phyloP scores from a whole-genome alignment of 116 monocot genomes.

The Iris pallida region DNA sequence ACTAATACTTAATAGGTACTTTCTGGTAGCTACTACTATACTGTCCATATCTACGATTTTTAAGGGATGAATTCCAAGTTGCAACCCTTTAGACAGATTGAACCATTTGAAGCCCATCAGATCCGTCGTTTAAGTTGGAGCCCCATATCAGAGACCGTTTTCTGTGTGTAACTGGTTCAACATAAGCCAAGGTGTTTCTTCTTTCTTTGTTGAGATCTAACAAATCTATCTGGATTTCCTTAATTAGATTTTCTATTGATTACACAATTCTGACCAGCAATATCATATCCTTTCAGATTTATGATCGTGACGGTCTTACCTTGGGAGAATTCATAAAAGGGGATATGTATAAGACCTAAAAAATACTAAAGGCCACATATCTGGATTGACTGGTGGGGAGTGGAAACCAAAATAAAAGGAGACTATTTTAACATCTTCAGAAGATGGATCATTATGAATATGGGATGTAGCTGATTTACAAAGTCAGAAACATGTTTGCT shows the following conservation, averaged over 20 bases:
- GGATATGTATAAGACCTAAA: conserved; percentile 95
- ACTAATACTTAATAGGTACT: too few species aligned
- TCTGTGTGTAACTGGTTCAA: conserved; percentile 82
- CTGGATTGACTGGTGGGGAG: conserved; percentile 82
- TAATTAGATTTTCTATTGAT: too few species aligned
- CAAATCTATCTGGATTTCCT: too few species aligned
- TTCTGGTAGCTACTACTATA: conserved; percentile 89
- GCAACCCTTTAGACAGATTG: conserved; percentile 84
- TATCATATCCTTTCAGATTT: conserved; percentile 52
- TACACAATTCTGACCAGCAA: background rate
- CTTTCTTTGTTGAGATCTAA: too few species aligned
- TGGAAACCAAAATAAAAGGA: conserved; percentile 87
- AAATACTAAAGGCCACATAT: conserved; percentile 91
- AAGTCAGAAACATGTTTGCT: conserved; percentile 76
- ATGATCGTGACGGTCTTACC: conserved; percentile 84
- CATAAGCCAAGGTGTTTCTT: conserved; percentile 68
- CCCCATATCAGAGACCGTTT: conserved; percentile 71
- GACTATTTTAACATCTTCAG: conserved; percentile 79
- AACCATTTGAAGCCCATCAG: conserved; percentile 91
- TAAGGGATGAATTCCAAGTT: conserved; percentile 91
- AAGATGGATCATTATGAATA: conserved; percentile 87
- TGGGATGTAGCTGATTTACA: conserved; percentile 93
- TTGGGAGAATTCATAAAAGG: conserved; percentile 91
- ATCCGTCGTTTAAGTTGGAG: conserved; percentile 91
- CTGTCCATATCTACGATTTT: conserved; percentile 89